A percentile compares a stretch with the other conserved stretches of the same genome.
phyloP scores from a whole-genome alignment of 495 filamentous ascomycete species.

The Polyplosphaeria fusca region DNA sequence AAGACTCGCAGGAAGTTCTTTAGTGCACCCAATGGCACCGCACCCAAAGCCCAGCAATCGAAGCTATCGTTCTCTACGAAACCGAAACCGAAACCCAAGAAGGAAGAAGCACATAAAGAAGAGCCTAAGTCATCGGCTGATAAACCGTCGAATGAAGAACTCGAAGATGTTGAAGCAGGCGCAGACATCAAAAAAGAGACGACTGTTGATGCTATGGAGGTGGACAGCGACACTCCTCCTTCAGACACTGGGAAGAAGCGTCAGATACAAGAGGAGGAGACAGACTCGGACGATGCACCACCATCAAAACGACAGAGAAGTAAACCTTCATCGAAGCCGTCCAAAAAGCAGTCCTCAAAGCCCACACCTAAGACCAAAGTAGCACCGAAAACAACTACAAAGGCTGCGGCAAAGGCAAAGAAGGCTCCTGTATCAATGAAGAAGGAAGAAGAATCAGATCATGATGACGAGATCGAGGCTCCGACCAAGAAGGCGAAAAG shows the following conservation, averaged over 20 bases:
- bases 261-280: conserved; percentile 13
- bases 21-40: conserved; percentile 52
- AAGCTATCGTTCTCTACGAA: conserved; percentile 65
- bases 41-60: conserved; percentile 64
- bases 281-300: conserved; percentile 31
- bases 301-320: conserved; percentile 27
- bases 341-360: not conserved
- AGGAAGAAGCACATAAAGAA: not conserved
- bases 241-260: conserved; percentile 22
- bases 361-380: not conserved
- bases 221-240: conserved; percentile 10
- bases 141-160: conserved; percentile 22
- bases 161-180: not conserved
- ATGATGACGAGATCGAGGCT: not conserved
- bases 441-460: conserved; percentile 3
- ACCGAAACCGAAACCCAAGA: conserved; percentile 35
- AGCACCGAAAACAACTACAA: not conserved
- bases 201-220: conserved; percentile 27
- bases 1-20: conserved; percentile 64
- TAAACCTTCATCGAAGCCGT: conserved; percentile 17
- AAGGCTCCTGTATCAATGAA: not conserved
- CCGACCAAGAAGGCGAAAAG: conserved; percentile 15
- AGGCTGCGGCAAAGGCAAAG: conserved; percentile 3
- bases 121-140: not conserved
- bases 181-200: conserved; percentile 15